Evolutionary conservation across 2,329 filamentous ascomycete genomes (phyloP).

Genomic region (Geosmithia putterillii): DNA sequence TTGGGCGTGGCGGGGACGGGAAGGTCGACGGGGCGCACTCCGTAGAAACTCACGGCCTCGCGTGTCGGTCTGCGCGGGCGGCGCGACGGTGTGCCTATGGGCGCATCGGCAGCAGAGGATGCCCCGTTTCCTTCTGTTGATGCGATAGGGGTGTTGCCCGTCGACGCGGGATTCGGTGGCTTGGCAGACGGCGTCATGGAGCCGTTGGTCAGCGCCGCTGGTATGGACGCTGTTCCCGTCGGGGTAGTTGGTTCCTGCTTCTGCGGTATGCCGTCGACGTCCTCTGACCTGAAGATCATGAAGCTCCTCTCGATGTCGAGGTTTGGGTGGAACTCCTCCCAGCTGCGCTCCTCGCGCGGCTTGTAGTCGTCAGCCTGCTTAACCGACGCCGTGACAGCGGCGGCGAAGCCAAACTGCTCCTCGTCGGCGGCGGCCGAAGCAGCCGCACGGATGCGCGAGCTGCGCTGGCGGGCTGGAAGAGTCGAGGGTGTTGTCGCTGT

Average conservation of each 20-base stretch:
- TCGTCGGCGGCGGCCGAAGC: slow-evolving; percentile 43
- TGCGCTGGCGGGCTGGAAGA: slow-evolving; percentile 43
- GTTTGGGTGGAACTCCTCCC: slow-evolving; percentile 96
- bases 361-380: slow-evolving; percentile 95
- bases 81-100: slow-evolving; percentile 15
- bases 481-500: slow-evolving; percentile 19
- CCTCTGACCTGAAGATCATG: slow-evolving; percentile 66
- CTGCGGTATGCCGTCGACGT: slow-evolving; percentile 62
- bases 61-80: slow-evolving; percentile 32
- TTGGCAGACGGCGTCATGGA: slow-evolving; percentile 33
- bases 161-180: slow-evolving; percentile 23
- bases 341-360: slow-evolving; percentile 87
- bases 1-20: slow-evolving; percentile 28
- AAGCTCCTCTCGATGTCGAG: slow-evolving; percentile 79
- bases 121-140: slow-evolving; percentile 15
- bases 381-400: slow-evolving; percentile 75
- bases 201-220: slow-evolving; percentile 13
- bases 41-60: slow-evolving; percentile 41
- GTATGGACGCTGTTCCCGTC: slow-evolving; percentile 1
- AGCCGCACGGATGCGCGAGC: slow-evolving; percentile 38
- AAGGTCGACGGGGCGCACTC: slow-evolving; percentile 29
- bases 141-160: slow-evolving; percentile 28
- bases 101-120: slow-evolving; percentile 12
- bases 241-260: slow-evolving; percentile 13
- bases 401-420: slow-evolving; percentile 70